Base-by-base conservation (phyloP, 495 filamentous ascomycete genomes). In the Neurospora discreta region DNA sequence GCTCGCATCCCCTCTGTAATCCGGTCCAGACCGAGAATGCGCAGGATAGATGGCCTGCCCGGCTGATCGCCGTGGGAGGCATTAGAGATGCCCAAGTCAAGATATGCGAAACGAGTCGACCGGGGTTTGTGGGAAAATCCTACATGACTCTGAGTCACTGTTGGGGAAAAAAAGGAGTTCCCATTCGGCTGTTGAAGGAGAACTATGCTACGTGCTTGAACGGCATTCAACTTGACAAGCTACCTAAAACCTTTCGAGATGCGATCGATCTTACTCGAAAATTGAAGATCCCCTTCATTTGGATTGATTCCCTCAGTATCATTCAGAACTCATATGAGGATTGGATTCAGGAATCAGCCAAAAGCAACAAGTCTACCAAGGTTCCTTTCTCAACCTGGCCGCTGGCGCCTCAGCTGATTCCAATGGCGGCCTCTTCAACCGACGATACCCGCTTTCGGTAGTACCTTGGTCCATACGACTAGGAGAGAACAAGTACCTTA, bases 301-400 rank as follows among this genome's bases (percentile, higher is more conserved):
- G 81, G 82, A 78, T 84, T n/a, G 82, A 83, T 70, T 82, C 80
- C 1, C 43, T 84, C 15, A 83, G 82, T 72, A 84, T 84, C 39
- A 78, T 83, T 23, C 82, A 85, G 68, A 1, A 60, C 23, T 60
- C 52, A 33, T 13, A 60, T 18, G 30, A 75, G 3, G 77, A 79
- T 68, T 78, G 77, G 77, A 44, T 20, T 1, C 44, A 1, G 36
- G 75, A 77, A 41, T 67, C 72, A 1, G 43, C 36, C 8, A 36
- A 58, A 16, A 78, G 77, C 68, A 58, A 18, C 2, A 40, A 33
- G 69, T 79, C 36, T 79, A 78, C 68, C 16, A 40, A 18, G 69
- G 71, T 42, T 38, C 77, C 0, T 33, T 40, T 36, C 20, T 76
- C 36, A 75, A 76, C 67, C 46, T 79, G n/a, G 69, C 71, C 39